Percentiles rank a stretch among this genome's conserved stretches.
Evolutionary conservation across 2,329 filamentous ascomycete genomes (phyloP).

Genomic region (Pseudopyrenochaeta lycopersici): DNA sequence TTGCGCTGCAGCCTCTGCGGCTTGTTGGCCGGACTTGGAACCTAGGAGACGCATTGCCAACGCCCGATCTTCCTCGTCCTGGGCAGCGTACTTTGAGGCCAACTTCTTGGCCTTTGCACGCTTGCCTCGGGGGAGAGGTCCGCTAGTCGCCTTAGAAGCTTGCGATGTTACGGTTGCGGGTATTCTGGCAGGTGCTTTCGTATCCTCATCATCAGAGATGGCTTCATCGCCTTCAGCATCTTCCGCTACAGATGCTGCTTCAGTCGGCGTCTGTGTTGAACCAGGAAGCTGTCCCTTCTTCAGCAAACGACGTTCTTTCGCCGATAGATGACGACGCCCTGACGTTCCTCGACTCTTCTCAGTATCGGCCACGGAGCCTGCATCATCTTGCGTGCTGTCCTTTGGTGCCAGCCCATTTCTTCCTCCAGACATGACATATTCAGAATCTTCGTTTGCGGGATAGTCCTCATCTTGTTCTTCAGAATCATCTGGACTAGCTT

Average conservation of each 20-base stretch:
- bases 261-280: slow-evolving; percentile 16
- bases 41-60: slow-evolving; percentile 90
- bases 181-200: slow-evolving; percentile 21
- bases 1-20: slow-evolving; percentile 67
- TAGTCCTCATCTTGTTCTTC: slow-evolving; percentile 36
- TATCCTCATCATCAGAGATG: slow-evolving; percentile 29
- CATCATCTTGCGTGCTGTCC: slow-evolving; percentile 34
- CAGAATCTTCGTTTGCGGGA: slow-evolving; percentile 6
- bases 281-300: slow-evolving; percentile 46
- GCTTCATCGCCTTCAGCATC: slow-evolving; percentile 43
- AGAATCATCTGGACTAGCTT: slow-evolving; percentile 19
- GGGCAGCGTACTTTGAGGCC: slow-evolving; percentile 87
- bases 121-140: slow-evolving; percentile 70
- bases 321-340: slow-evolving; percentile 48
- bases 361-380: slow-evolving; percentile 38
- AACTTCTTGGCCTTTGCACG: slow-evolving; percentile 86
- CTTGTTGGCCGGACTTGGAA: slow-evolving; percentile 72
- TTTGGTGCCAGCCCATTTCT: slow-evolving; percentile 7
- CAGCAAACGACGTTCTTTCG: slow-evolving; percentile 48
- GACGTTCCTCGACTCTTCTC: slow-evolving; percentile 32
- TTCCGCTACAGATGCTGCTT: slow-evolving; percentile 16
- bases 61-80: slow-evolving; percentile 91
- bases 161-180: slow-evolving; percentile 40
- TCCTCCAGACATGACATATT: slow-evolving; percentile 19
- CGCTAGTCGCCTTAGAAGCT: slow-evolving; percentile 38